Conservation (phyloP, 2,329 filamentous ascomycete species). For the Pezizomycotina sp. region DNA sequence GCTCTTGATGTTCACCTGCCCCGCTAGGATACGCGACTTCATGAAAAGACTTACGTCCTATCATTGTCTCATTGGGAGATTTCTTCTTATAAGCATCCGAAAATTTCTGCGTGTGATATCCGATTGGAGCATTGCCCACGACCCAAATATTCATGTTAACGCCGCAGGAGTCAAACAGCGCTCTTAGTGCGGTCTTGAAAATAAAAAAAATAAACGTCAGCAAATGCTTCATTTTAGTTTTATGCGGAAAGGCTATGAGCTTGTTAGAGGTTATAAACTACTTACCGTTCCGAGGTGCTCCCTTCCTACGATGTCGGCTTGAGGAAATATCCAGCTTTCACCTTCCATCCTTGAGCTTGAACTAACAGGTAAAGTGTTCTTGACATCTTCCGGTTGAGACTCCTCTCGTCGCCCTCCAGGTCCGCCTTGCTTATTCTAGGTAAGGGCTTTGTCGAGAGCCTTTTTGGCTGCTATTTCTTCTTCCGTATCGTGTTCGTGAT, state of each 20-base stretch:
- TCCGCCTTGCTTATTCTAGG: conserved; percentile 65
- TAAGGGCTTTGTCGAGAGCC: conserved; percentile 52
- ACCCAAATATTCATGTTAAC: conserved; percentile 99
- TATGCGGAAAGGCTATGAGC: background rate
- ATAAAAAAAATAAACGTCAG: background rate
- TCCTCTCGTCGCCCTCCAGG: conserved; percentile 51
- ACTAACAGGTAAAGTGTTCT: conserved; percentile 79
- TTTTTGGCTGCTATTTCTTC: conserved; percentile 37
- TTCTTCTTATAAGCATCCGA: conserved; percentile 28
- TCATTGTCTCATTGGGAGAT: conserved; percentile 27
- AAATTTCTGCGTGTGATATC: conserved; percentile 51
- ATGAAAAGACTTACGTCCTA: conserved; percentile 85
- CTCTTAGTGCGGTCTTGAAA: conserved; percentile 59
- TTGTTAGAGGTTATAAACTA: conserved; percentile 18
- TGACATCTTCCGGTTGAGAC: conserved; percentile 63
- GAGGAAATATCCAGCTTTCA: conserved; percentile 62
- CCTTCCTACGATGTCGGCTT: conserved; percentile 47
- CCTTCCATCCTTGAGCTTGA: conserved; percentile 46
- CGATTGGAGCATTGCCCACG: conserved; percentile 76
- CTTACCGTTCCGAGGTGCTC: conserved; percentile 74
- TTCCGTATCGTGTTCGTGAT: conserved; percentile 26
- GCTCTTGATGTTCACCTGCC: conserved; percentile 63
- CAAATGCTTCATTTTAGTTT: conserved; percentile 1
- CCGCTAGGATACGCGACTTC: conserved; percentile 90
- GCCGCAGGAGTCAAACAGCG: conserved; percentile 56